Evolutionary conservation across 225 moss, liverwort and hornwort species (phyloP).

Genomic region (Pseudoscleropodium purum): DNA sequence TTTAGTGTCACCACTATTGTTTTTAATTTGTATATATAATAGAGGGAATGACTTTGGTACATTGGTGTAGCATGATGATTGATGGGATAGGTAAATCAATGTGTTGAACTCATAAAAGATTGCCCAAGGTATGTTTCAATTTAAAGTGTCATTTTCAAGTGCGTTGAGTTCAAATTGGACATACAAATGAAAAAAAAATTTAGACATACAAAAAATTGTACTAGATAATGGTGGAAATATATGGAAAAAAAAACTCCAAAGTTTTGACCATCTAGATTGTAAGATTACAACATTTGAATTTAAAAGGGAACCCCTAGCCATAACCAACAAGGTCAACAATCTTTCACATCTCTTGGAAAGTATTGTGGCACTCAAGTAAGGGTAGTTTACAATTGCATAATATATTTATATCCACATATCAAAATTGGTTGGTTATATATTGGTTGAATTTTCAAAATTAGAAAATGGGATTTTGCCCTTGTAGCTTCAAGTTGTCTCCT

Average conservation of each 20-base stretch:
- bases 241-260: rapidly evolving
- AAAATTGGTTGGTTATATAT: background rate
- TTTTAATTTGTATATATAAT: too few relatives aligned
- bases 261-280: background rate
- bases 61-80: too few relatives aligned
- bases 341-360: background rate
- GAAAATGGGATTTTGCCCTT: background rate
- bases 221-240: background rate
- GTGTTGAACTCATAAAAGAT: too few relatives aligned
- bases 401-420: background rate
- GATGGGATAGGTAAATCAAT: too few relatives aligned
- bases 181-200: background rate
- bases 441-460: background rate
- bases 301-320: rapidly evolving
- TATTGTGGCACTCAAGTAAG: background rate
- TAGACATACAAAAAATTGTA: background rate
- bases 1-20: too few relatives aligned
- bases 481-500: background rate
- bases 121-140: too few relatives aligned
- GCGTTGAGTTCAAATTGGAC: background rate
- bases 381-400: background rate
- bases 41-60: too few relatives aligned
- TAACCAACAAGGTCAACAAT: rapidly evolving
- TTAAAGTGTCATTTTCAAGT: background rate
- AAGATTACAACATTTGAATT: background rate